Base-by-base conservation (phyloP, 331 rosid species). In the Spiraea crenata region DNA sequence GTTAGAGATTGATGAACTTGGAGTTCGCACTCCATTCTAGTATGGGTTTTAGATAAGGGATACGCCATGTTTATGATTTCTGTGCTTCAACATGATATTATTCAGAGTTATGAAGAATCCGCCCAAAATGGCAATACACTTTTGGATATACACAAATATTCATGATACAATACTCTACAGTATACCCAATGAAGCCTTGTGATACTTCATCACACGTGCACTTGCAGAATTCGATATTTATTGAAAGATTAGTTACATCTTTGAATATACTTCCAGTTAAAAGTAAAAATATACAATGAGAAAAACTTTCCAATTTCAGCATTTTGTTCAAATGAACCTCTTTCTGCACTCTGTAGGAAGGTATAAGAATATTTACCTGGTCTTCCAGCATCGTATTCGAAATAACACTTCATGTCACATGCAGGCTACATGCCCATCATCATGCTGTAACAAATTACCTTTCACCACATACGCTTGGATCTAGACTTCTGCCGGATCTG, bases 401-500 rank as follows among this genome's bases (percentile, higher is more conserved):
- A 25, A 25, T 25, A 59, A 55, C 12, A 0, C 34, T n/a, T 15
- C 20, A 13, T 39, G 11, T 50, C 77, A 50, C 12, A 3, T 9
- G 16, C 35, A 25, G 25, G 54, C 45, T 34, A 41, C 3, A 6
- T 0, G 31, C 2, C 31, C 31, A 25, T 25, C 31, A 25, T 25
- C 31, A 2, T 2, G 31, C 31, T 25, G 31, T 0, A 25, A 25
- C 31, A 25, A 25, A 25, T 25, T 25, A 13, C 49, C 42, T 42
- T 50, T 92, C 92, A 88, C 89, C 91, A 82, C 19, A 69, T 61
- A 76, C 78, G 76, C 71, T 65, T 83, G 71, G 31, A 74, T 65
- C 77, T 84, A 35, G 92, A 78, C 80, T 87, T 87, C 56, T 72
- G 86, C 42, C 82, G 77, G 67, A 86, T 87, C 75, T 85, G 88